phyloP scores from a whole-genome alignment of 768 basidiomycete species.

The Boletus edulis region DNA sequence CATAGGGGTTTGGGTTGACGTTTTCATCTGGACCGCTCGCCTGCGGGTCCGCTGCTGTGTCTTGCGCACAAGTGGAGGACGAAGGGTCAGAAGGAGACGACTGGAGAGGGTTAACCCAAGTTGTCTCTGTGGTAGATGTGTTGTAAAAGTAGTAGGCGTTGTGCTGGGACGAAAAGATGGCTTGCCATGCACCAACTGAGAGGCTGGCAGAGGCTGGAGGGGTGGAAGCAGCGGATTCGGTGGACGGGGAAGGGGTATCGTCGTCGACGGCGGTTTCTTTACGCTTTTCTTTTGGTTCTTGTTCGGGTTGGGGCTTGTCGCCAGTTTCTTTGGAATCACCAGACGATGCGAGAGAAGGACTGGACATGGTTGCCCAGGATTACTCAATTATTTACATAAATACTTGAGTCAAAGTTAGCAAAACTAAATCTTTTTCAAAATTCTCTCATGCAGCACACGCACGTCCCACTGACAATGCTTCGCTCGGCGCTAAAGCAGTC shows the following conservation, averaged over 20 bases:
- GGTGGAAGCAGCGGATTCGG: background rate
- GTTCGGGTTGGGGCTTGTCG: background rate
- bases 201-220: slow-evolving; percentile 14
- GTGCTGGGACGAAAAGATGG: slow-evolving; percentile 73
- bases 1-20: slow-evolving; percentile 19
- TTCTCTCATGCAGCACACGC: slow-evolving; percentile 5
- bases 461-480: slow-evolving; percentile 29
- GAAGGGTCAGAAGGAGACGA: slow-evolving; percentile 28
- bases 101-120: slow-evolving; percentile 78
- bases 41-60: slow-evolving; percentile 21
- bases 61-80: slow-evolving; percentile 15
- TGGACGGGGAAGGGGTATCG: background rate
- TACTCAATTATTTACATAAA: too few relatives aligned
- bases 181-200: slow-evolving; percentile 62
- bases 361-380: slow-evolving; percentile 9
- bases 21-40: slow-evolving; percentile 18
- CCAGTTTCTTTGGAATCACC: background rate
- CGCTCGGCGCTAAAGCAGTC: slow-evolving; percentile 56
- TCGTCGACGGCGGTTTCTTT: slow-evolving; percentile 3
- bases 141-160: slow-evolving; percentile 88
- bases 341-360: slow-evolving; percentile 3
- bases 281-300: slow-evolving; percentile 1
- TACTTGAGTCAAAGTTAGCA: background rate
- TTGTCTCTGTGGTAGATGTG: slow-evolving; percentile 70
- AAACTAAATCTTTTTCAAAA: slow-evolving; percentile 10